Base-by-base conservation (phyloP, 169 alveolate genomes). In the Cytauxzoon felis region DNA sequence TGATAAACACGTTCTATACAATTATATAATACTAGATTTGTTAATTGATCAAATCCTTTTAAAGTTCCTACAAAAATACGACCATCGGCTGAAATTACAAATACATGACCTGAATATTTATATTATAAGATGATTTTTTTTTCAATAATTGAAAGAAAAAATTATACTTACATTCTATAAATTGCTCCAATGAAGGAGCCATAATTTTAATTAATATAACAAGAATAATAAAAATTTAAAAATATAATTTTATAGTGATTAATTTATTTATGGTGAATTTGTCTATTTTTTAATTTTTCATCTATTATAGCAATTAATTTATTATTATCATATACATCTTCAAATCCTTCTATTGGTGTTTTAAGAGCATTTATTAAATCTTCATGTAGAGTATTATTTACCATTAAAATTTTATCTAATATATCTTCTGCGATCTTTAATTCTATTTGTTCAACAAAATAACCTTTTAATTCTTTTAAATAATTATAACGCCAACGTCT, bases 41-140 rank as follows among this genome's bases (percentile, higher is more conserved):
- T 90, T 24, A 91, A 63, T 51, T 92, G 96, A 65, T 92, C 96
- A 66, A 91, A 92, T 7, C 95, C 96, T 57, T 82, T 84, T 50
- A 92, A 54, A 24, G 78, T 70, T 18, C 96, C 96, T 58, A 91
- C 89, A 38, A 91, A 92, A 29, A 91, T 75, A 41, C 95, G 70
- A 36, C 95, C 92, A 80, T 92, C 96, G 49, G 71, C 87, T 0
- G 96, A 87, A 36, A 92, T 81, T 49, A 90, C 94, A 48, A 80
- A 67, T 47, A 90, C 91, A 57, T 76, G 85, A 65, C 89, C 94
- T 89, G 79, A 30, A 38, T 21, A 49, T 30, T 7, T 52, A 30
- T 24, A 8, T 8, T 0, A 5, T 1, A n/a, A n/a, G n/a, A n/a
- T n/a, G n/a, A n/a, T n/a, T n/a, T n/a, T n/a, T n/a, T n/a, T n/a